A percentile compares a stretch with the other conserved stretches of the same genome.
phyloP scores from a whole-genome alignment of 495 filamentous ascomycete species.

The Hyaloscypha hepaticicola region DNA sequence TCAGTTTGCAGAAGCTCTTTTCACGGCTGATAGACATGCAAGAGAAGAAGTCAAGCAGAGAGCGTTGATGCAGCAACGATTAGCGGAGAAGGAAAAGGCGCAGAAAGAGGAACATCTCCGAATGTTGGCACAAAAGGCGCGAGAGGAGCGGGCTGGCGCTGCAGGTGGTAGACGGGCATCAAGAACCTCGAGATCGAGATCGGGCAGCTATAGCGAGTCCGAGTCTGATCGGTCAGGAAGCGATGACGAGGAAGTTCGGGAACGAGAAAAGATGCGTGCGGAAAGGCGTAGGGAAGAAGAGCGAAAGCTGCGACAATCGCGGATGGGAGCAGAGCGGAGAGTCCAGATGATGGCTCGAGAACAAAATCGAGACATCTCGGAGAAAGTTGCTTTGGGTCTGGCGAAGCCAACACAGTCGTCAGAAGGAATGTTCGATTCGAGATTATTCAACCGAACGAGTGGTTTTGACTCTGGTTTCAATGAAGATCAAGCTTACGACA shows the following conservation, averaged over 20 bases:
- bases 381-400: conserved; percentile 93
- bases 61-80: conserved; percentile 90
- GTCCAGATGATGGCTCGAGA: conserved; percentile 91
- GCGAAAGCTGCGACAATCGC: conserved; percentile 85
- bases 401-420: conserved; percentile 89
- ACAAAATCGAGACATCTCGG: conserved; percentile 94
- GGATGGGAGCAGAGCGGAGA: conserved; percentile 90
- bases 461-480: conserved; percentile 92
- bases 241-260: conserved; percentile 72
- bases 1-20: conserved; percentile 90
- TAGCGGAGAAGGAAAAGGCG: conserved; percentile 94
- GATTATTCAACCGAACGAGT: conserved; percentile 90
- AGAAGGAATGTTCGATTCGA: conserved; percentile 95
- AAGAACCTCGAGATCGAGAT: conserved; percentile 43
- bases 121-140: conserved; percentile 83
- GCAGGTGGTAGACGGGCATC: conserved; percentile 47
- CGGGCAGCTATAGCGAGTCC: conserved; percentile 53
- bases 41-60: conserved; percentile 93
- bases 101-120: conserved; percentile 94
- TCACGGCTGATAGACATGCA: conserved; percentile 91
- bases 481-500: conserved; percentile 97
- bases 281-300: conserved; percentile 82
- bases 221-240: conserved; percentile 59
- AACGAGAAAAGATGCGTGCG: conserved; percentile 72
- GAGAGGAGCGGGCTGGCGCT: conserved; percentile 68